Evolutionary conservation across 1,284 basidiomycete genomes (phyloP).

Genomic region (Trichosporon faecale): DNA sequence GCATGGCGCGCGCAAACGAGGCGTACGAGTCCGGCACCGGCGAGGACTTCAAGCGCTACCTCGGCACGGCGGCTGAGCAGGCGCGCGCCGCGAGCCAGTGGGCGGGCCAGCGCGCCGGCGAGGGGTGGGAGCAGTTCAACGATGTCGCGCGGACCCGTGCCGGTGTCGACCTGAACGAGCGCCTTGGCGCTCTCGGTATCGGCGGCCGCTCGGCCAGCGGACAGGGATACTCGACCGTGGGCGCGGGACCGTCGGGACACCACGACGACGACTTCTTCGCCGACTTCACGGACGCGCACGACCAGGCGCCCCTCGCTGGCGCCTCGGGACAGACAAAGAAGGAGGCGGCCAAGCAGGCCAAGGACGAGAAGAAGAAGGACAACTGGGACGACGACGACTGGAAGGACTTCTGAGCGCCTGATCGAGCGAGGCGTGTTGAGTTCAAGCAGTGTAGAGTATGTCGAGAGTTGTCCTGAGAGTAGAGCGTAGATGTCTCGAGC

Average conservation of each 20-base stretch:
- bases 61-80: constrained; percentile 28
- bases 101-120: constrained; percentile 39
- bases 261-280: constrained; percentile 45
- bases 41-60: constrained; percentile 41
- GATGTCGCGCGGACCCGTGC: constrained; percentile 45
- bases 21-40: constrained; percentile 28
- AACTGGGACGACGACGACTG: constrained; percentile 44
- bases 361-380: constrained; percentile 32
- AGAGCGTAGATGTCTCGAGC: background rate
- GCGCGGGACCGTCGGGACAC: constrained; percentile 15
- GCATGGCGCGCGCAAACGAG: constrained; percentile 37
- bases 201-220: constrained; percentile 17
- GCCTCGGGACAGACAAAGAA: background rate
- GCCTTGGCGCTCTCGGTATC: constrained; percentile 45
- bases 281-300: constrained; percentile 12
- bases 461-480: background rate
- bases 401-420: constrained; percentile 39
- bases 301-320: constrained; percentile 6
- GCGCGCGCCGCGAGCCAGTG: constrained; percentile 41
- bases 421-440: background rate
- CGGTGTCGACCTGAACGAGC: constrained; percentile 50
- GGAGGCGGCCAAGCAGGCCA: constrained; percentile 11
- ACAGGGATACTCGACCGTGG: constrained; percentile 21
- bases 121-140: constrained; percentile 48
- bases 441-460: background rate